phyloP scores from a whole-genome alignment of 768 basidiomycete species.

The Podaxis sp. region DNA sequence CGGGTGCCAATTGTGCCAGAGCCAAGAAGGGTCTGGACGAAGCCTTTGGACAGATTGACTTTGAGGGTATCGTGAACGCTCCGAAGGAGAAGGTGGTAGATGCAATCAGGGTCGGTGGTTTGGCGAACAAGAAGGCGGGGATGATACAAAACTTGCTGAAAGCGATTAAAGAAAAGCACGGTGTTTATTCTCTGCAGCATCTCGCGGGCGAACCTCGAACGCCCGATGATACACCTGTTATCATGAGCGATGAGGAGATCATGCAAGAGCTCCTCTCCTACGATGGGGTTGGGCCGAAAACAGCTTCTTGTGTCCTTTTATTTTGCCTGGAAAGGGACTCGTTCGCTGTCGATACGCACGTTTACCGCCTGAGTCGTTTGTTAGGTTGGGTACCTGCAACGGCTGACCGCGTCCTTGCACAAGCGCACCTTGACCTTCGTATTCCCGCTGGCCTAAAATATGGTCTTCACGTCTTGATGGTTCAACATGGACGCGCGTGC shows the following conservation, averaged over 20 bases:
- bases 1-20: slow-evolving; percentile 45
- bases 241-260: slow-evolving; percentile 40
- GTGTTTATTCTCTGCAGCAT: slow-evolving; percentile 58
- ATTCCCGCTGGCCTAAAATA: slow-evolving; percentile 56
- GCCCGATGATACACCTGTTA: not conserved
- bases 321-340: slow-evolving; percentile 61
- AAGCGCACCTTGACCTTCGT: slow-evolving; percentile 54
- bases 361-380: slow-evolving; percentile 52
- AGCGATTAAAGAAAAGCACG: slow-evolving; percentile 45
- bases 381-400: slow-evolving; percentile 49
- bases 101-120: slow-evolving; percentile 52
- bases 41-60: slow-evolving; percentile 50
- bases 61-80: slow-evolving; percentile 47
- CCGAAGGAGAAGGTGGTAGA: slow-evolving; percentile 42
- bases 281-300: slow-evolving; percentile 62
- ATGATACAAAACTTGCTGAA: slow-evolving; percentile 50
- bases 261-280: slow-evolving; percentile 59
- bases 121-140: slow-evolving; percentile 60
- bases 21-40: slow-evolving; percentile 50
- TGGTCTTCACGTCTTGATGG: slow-evolving; percentile 58
- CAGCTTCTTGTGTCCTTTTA: slow-evolving; percentile 60
- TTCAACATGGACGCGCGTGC: slow-evolving; percentile 54
- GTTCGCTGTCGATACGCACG: slow-evolving; percentile 67
- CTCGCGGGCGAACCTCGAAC: slow-evolving; percentile 35
- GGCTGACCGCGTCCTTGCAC: slow-evolving; percentile 51